These are phyloP conservation scores for Alternaria sp. DNA, from an alignment of 2,329 filamentous ascomycete genomes.

Conservation along the genomic window DNA sequence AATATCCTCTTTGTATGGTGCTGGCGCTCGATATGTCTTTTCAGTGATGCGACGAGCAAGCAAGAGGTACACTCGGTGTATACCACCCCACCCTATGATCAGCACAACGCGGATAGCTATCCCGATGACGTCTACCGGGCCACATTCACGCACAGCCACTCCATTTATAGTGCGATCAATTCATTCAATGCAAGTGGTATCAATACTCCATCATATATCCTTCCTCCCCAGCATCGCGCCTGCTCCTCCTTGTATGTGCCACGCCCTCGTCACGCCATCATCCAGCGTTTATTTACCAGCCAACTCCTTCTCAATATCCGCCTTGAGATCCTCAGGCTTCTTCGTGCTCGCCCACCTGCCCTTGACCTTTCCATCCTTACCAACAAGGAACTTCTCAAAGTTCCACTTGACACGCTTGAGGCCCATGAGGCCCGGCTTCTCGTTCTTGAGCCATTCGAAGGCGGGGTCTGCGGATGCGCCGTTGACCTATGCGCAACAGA, in stretches of 20 bases:
- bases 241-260: no score
- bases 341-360: slow-evolving; percentile 85
- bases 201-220: slow-evolving; percentile 1
- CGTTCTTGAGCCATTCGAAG: slow-evolving; percentile 74
- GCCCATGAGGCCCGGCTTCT: slow-evolving; percentile 82
- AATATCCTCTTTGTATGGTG: background rate
- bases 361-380: slow-evolving; percentile 83
- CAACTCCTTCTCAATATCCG: slow-evolving; percentile 76
- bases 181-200: slow-evolving; percentile 4
- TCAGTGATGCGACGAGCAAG: background rate
- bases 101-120: no score
- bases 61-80: background rate
- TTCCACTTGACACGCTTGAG: slow-evolving; percentile 98
- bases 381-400: slow-evolving; percentile 97
- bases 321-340: slow-evolving; percentile 82
- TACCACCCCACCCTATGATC: no score
- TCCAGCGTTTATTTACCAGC: slow-evolving; percentile 5
- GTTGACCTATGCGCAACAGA: slow-evolving; percentile 58
- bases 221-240: no score
- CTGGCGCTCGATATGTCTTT: background rate
- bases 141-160: background rate
- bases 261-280: no score
- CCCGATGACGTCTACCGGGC: no score
- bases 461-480: slow-evolving; percentile 80
- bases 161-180: background rate